Evolutionary conservation across 2,329 filamentous ascomycete species (phyloP), one percentile per base, ranked within the genome.

Genomic region (Penicillium sclerotigenum): DNA sequence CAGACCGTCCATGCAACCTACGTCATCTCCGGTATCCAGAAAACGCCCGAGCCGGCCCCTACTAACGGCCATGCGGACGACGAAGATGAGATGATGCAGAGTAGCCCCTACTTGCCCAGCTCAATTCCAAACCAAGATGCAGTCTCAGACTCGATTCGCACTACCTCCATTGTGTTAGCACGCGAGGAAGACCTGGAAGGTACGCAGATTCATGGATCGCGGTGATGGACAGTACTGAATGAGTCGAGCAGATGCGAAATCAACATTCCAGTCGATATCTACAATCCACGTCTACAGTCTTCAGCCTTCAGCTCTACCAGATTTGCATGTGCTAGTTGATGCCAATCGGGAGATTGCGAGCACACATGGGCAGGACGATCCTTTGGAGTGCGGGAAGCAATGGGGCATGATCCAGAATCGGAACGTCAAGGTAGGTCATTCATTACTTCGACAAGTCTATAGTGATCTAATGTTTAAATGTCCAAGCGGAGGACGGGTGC

Each of bases 1-100:
- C 83, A 85, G 22, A 87, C 85, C 26, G 80, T 97, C n/a, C 85
- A 95, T 75, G 94, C 93, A 42, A 97, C 91, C n/a, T 99, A 97
- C 74, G 79, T 97, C 47, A 71, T 99, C 43, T 88, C 87, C 48
- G 94, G 93, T 37, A 83, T 79, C 22, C 88, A 84, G 66, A 79
- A 74, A 51, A 66, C 68, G 6, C 68, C 70, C 18, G 71, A 74
- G 14, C 49, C 63, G 10, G 41, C 67, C 24, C 55, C 64, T 26
- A 64, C 71, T 11, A 80, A 79, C 61, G 77, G 73, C 22, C 59
- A 64, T 45, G 81, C 87, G 64, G 83, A 78, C n/a, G 87, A 89
- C 50, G 83, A 91, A 55, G 85, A 87, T 42, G 75, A 79, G 36
- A 59, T 74, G 59, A 86, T 88, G 80, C 83, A 80, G 55, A 87